A percentile compares a stretch with the other conserved stretches of the same genome.
Conservation (phyloP, 306 rosid genomes). For the Prunus salicina region DNA sequence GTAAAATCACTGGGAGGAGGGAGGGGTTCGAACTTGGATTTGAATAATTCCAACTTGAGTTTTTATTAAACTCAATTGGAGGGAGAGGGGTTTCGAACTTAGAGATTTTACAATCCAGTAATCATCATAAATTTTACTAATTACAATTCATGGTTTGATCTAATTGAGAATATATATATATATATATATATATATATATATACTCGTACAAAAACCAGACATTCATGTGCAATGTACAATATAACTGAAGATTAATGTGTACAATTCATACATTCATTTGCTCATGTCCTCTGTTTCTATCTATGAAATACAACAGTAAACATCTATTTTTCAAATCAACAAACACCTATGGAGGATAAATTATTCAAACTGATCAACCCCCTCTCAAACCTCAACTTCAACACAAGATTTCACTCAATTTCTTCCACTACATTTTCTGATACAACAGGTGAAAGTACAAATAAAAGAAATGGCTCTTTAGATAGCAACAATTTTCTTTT, state of each 20-base stretch:
- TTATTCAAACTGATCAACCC: conserved; percentile 11
- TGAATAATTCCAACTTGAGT: no score
- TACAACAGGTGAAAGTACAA: neutral
- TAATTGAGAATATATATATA: neutral
- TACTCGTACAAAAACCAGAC: neutral
- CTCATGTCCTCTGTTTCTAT: neutral
- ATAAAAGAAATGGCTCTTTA: neutral
- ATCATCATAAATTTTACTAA: neutral
- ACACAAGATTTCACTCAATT: neutral
- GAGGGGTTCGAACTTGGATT: no score
- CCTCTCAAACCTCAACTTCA: neutral
- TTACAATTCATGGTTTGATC: neutral
- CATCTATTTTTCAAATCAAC: neutral
- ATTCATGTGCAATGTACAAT: neutral
- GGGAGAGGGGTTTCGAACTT: no score
- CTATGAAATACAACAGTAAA: neutral
- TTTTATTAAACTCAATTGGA: no score
- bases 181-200: no score
- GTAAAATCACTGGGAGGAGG: no score
- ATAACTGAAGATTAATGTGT: neutral
- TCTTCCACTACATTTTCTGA: neutral
- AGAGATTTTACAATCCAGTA: neutral
- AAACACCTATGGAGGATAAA: neutral
- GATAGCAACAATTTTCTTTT: neutral
- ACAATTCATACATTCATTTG: neutral